Evolutionary conservation across 306 rosid species (phyloP).

Genomic region (Trichosanthes truncata): DNA sequence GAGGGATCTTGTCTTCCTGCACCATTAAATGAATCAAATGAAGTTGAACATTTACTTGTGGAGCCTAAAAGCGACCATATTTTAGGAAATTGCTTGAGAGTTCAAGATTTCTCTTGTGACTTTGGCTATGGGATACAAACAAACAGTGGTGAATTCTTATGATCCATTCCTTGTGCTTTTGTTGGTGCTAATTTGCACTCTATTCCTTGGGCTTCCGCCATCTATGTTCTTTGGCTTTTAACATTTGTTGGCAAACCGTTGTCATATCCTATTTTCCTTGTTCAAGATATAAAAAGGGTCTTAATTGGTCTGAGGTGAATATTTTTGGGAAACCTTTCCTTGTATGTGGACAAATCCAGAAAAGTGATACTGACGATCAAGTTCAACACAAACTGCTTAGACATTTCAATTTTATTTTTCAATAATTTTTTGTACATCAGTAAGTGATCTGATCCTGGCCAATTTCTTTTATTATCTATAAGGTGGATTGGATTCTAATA

Average conservation of each 20-base stretch:
- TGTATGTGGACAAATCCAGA: conserved; percentile 6
- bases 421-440: conserved; percentile 12
- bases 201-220: not conserved
- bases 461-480: conserved; percentile 13
- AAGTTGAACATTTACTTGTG: conserved; percentile 46
- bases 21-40: conserved; percentile 42
- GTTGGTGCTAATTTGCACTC: conserved; percentile 2
- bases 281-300: not conserved
- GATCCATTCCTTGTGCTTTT: conserved; percentile 6
- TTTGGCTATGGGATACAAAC: conserved; percentile 39
- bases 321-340: not conserved
- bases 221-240: not conserved
- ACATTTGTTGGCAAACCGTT: not conserved
- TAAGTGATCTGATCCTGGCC: conserved; percentile 26
- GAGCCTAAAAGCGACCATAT: conserved; percentile 49
- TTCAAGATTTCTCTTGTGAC: conserved; percentile 32
- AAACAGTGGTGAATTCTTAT: conserved; percentile 26
- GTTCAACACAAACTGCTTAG: conserved; percentile 1
- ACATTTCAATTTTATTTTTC: not conserved
- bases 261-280: not conserved
- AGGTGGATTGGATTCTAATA: conserved; percentile 58
- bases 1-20: conserved; percentile 44
- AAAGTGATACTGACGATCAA: not conserved
- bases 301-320: conserved; percentile 8
- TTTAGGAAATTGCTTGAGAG: conserved; percentile 32